Base-by-base conservation (phyloP, 306 rosid species). In the Acacia acuminata region DNA sequence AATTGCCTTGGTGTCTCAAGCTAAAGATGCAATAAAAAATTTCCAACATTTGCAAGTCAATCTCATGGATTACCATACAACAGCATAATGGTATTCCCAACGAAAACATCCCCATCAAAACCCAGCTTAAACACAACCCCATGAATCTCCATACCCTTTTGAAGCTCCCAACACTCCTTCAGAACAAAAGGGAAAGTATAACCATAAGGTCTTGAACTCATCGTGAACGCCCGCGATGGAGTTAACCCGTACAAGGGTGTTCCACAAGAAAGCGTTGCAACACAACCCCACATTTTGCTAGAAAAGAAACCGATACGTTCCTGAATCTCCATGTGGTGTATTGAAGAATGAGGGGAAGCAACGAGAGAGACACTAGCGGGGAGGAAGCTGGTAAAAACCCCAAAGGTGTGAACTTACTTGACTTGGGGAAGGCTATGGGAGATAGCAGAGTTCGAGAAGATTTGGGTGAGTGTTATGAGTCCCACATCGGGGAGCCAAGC, bases 71-170 rank as follows among this genome's bases (percentile, higher is more conserved):
- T 87, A 3, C 97, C 94, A 45, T 91, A 94, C 9, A 94, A 74
- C 82, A 81, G 43, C 84, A 88, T 61, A 77, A 94, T 91, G 25
- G 97, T 94, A 68, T 93, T 94, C 27, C 94, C 97, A 60, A 94
- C 97, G 66, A 82, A 94, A 34, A 94, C 93, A 81, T 91, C 88
- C 11, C 24, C n/a, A 70, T 89, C 90, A 67, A 94, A 90, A 0
- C 92, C 94, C 80, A 89, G 50, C 89, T 91, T 94, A 74, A 91
- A 84, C 45, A 87, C 91, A 48, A 66, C 79, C 71, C 97, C 94
- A 53, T 94, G 98, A 86, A 91, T 76, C 87, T 94, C 97, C 90
- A 84, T 56, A 58, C 97, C 98, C 76, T 94, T 94, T 2, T 38
- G 55, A 58, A 89, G 17, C 79, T 89, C 87, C 58, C 94, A 87